These are phyloP conservation scores for Boletus tomentosulus DNA, from an alignment of 768 basidiomycete species.

Conservation along the genomic window DNA sequence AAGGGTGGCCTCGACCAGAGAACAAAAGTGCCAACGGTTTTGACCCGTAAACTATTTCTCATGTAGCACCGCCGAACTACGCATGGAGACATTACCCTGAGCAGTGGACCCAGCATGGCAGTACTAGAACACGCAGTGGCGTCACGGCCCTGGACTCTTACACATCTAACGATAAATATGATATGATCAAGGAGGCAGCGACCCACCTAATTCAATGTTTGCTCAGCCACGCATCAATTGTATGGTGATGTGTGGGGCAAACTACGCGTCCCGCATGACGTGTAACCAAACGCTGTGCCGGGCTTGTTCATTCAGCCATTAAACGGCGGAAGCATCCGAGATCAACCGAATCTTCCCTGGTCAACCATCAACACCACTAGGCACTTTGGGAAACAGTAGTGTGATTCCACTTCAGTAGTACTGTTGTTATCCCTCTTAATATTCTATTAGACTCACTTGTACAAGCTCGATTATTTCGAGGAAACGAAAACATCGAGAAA, in stretches of 20 bases:
- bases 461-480: background rate
- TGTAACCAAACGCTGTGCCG: background rate
- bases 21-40: background rate
- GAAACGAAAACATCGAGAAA: background rate
- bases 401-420: background rate
- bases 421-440: background rate
- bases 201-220: conserved; percentile 16
- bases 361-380: background rate
- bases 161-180: conserved; percentile 4
- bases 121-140: conserved; percentile 22
- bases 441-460: background rate
- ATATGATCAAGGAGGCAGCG: conserved; percentile 11
- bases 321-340: background rate
- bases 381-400: background rate
- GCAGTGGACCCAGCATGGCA: conserved; percentile 5
- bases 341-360: conserved; percentile 1
- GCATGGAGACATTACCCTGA: conserved; percentile 23
- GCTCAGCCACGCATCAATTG: conserved; percentile 4
- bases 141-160: conserved; percentile 14
- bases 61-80: conserved; percentile 14
- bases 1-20: background rate
- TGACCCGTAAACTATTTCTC: conserved; percentile 13
- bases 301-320: background rate
- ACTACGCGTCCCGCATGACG: background rate
- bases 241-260: background rate